Conservation (phyloP, 345 rosid species). For the Eucalyptus urophylla region DNA sequence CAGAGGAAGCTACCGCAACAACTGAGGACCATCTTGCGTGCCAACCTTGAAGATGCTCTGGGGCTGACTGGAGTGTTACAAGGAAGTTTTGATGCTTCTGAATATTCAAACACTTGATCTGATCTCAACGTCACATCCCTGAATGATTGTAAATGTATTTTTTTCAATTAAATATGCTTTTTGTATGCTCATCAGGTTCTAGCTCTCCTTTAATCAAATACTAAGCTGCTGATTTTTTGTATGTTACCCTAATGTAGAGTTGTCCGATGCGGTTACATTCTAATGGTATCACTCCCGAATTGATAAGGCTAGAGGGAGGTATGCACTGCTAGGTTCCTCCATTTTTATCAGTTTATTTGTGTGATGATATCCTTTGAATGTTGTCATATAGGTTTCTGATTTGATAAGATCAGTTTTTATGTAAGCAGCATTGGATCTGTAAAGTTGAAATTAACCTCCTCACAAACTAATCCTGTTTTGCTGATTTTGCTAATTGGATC, state of each 20-base stretch:
- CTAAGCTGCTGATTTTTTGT: not conserved
- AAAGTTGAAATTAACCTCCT: not conserved
- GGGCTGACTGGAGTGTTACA: too few species aligned
- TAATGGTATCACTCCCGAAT: not conserved
- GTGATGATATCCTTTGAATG: not conserved
- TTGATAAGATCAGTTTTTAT: not conserved
- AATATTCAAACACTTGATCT: not conserved
- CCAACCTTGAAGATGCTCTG: too few species aligned
- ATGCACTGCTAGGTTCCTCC: not conserved
- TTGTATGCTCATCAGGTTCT: accelerated
- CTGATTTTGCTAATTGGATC: not conserved
- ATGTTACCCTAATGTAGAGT: not conserved
- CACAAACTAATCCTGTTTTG: not conserved
- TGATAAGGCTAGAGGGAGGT: not conserved
- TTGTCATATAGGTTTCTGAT: not conserved
- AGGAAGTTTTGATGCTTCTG: not conserved
- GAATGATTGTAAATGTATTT: not conserved
- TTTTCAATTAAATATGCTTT: too few species aligned
- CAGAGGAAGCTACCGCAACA: too few species aligned
- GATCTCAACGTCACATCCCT: not conserved
- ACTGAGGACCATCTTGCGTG: too few species aligned
- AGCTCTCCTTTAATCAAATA: not conserved
- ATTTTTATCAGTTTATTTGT: not conserved
- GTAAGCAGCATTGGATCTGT: not conserved
- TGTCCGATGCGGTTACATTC: not conserved